Evolutionary conservation across 1,284 basidiomycete genomes (phyloP), one percentile per base, ranked within the genome.

Genomic region (Phlebopus sp.): DNA sequence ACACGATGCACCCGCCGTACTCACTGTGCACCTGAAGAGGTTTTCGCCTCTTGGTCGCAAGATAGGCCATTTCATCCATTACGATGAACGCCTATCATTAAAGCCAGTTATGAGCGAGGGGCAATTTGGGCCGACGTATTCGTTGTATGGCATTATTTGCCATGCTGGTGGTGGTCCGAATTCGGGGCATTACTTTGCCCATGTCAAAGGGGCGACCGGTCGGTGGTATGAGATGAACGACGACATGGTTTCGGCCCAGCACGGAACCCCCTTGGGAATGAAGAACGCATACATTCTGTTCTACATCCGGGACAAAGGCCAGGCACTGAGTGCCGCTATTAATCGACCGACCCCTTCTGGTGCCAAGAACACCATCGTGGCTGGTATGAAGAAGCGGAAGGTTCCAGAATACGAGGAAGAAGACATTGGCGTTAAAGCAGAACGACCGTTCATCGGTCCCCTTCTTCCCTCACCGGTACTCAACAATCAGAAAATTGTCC

Each of bases 11-110:
- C 97, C 97, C 1, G 70, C 82, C 17, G 86, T 95, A n/a, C 78
- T 99, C 30, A 97, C 95, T 0, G 77, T 99, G n/a, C 97, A 99
- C 62, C 74, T 99, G 35, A 99, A 99, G 71, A 84, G 97, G 15
- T 99, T 99, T 69, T 89, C 90, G 9, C 89, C 91, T 0, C 75
- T 90, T 42, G 96, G 96, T 17, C 78, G 86, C 50, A 98, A 98
- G 72, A 84, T 97, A 39, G 81, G 79, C 3, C 84, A 90, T 44
- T 71, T 74, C 32, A 76, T 99, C 55, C 74, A 79, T 11, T 99
- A 95, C 64, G 84, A 86, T 15, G 87, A 94, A 44, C 75, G 69
- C 5, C 67, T 99, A n/a, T 78, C 84, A 29, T 73, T 99, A 38
- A 77, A 84, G 32, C 79, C 83, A 0, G 88, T 82, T 63, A 95